Evolutionary conservation across 768 basidiomycete species (phyloP), one percentile per base, ranked within the genome.

Genomic region (Vararia minispora): DNA sequence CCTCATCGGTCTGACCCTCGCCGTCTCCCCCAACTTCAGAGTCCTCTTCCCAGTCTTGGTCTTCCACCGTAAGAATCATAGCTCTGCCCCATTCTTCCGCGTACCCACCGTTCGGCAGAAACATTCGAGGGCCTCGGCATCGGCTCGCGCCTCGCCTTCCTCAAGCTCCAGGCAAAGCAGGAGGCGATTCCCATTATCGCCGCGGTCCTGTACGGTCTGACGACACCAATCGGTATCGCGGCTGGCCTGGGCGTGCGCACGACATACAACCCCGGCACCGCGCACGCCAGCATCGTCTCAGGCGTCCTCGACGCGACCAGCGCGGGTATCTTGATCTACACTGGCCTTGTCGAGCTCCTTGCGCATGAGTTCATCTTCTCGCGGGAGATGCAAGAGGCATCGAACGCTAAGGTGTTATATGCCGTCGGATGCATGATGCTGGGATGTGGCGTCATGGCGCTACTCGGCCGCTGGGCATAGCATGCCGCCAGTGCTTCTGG

Each of bases 351-450:
- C 24, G 87, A 91, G 79, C 70, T 95, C 0, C 69, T 98, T 31
- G 94, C 89, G 1, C 92, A 95, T 54, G 94, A 97, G 52, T 95
- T 98, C 60, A 53, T 98, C 28, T 90, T 94, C 62, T 90, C 76
- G 64, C 74, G 79, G 42, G 74, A 86, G 41, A 87, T 91, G 80
- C 74, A 80, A 56, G 65, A 72, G n/a, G 72, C 71, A 3, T 74
- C 76, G 5, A 74, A 72, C 37, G 51, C 57, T 20, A 75, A 76
- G 50, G 59, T 94, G n/a, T 58, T 66, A 0, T 94, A 85, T 46
- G 78, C 86, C 6, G 45, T 89, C 43, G 57, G 60, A n/a, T 79
- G 75, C 48, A 88, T 95, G 79, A 47, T 81, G n/a, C 43, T 79
- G 7, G 92, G 92, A 8, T 79, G 78, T 18, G 89, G 68, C 1